A percentile compares a stretch with the other conserved stretches of the same genome.
Conservation (phyloP, 306 rosid genomes). For the Quercus glauca region DNA sequence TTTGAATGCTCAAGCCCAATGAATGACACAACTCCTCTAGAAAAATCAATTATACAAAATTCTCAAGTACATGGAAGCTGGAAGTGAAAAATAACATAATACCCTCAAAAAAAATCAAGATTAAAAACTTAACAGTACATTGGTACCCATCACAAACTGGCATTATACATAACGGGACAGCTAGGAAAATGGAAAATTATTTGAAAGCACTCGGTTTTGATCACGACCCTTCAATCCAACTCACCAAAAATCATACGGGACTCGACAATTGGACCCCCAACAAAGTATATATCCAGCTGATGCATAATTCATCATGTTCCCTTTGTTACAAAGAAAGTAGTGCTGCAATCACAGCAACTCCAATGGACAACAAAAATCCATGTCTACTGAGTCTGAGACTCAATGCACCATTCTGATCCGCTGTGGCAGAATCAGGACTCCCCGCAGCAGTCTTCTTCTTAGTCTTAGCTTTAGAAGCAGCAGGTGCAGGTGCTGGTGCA, state of each 20-base stretch:
- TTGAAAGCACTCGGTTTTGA: background rate
- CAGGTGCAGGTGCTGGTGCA: slow-evolving; percentile 49
- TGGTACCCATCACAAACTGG: background rate
- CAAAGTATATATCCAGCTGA: background rate
- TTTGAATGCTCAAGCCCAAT: background rate
- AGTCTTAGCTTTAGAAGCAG: slow-evolving; percentile 28
- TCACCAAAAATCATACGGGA: slow-evolving; percentile 7
- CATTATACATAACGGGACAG: background rate
- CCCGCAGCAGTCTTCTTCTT: slow-evolving; percentile 46
- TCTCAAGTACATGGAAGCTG: background rate
- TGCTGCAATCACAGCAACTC: slow-evolving; percentile 15
- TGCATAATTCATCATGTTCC: background rate
- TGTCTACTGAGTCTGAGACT: background rate
- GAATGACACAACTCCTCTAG: background rate
- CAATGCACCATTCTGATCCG: slow-evolving; percentile 22
- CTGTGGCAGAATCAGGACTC: background rate
- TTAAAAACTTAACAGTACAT: background rate
- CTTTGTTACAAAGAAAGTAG: background rate
- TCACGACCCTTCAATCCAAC: slow-evolving; percentile 4
- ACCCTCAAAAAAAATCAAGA: background rate
- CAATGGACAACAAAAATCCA: slow-evolving; percentile 17
- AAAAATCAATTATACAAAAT: background rate
- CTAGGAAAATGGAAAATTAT: background rate
- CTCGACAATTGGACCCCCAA: background rate
- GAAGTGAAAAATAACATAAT: background rate